These are phyloP conservation scores for Apiotrichum mycotoxinovorans DNA, from an alignment of 1,284 basidiomycete species.

Conservation along the genomic window DNA sequence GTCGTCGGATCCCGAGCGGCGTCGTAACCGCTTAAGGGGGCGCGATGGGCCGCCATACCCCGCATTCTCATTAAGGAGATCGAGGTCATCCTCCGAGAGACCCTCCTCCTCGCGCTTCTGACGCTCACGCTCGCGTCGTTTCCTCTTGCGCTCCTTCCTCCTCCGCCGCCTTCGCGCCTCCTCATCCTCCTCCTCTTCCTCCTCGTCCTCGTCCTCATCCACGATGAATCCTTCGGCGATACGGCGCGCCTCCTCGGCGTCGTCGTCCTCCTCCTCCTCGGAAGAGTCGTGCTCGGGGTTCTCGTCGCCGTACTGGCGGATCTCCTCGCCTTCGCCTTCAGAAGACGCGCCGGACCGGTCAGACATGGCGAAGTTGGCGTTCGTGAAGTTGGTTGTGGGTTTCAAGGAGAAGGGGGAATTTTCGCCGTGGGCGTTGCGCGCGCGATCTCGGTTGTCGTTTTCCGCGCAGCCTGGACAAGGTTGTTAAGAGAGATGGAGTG, in stretches of 20 bases:
- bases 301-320: slow-evolving; percentile 46
- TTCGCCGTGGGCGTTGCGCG: too few relatives aligned
- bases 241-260: slow-evolving; percentile 45
- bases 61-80: slow-evolving; percentile 91
- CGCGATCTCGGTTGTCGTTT: too few relatives aligned
- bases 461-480: too few relatives aligned
- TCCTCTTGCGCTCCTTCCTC: slow-evolving; percentile 35
- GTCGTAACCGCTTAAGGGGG: slow-evolving; percentile 38
- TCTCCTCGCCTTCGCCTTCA: slow-evolving; percentile 50
- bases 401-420: background rate
- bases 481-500: too few relatives aligned
- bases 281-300: slow-evolving; percentile 44
- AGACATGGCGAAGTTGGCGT: slow-evolving; percentile 30
- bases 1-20: slow-evolving; percentile 50
- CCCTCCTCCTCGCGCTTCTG: slow-evolving; percentile 17
- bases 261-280: slow-evolving; percentile 50
- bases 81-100: slow-evolving; percentile 69
- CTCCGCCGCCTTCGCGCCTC: slow-evolving; percentile 29
- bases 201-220: slow-evolving; percentile 48
- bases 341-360: slow-evolving; percentile 34
- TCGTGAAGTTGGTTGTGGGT: background rate
- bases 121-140: slow-evolving; percentile 34
- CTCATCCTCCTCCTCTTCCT: slow-evolving; percentile 34
- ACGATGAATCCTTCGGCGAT: slow-evolving; percentile 51
- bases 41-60: slow-evolving; percentile 56